A percentile compares a stretch with the other conserved stretches of the same genome.
phyloP scores from a whole-genome alignment of 2,329 filamentous ascomycete species.

The Triangularia setosa region DNA sequence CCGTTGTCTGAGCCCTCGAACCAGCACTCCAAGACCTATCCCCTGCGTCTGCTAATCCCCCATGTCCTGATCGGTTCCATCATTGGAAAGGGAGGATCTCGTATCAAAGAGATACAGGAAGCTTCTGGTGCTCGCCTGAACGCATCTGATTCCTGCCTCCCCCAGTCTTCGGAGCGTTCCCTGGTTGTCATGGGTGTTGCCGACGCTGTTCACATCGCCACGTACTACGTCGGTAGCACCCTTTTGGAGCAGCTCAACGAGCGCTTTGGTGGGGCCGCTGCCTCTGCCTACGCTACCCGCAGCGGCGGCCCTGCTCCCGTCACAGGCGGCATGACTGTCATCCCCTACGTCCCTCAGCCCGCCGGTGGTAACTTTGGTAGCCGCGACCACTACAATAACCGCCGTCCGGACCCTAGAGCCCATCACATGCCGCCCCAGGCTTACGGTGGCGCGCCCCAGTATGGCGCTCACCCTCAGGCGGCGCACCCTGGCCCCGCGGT shows the following conservation, averaged over 20 bases:
- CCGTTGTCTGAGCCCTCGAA: conserved; percentile 83
- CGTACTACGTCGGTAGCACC: conserved; percentile 98
- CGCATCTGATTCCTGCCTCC: conserved; percentile 90
- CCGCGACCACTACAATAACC: conserved; percentile 80
- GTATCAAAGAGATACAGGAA: conserved; percentile 98
- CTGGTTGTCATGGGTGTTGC: conserved; percentile 96
- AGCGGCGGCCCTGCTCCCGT: conserved; percentile 91
- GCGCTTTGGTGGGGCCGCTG: conserved; percentile 89
- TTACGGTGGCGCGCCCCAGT: conserved; percentile 64
- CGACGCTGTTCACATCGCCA: conserved; percentile 97
- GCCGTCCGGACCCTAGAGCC: conserved; percentile 65
- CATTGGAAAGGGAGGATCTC: conserved; percentile 92
- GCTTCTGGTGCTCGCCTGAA: conserved; percentile 94
- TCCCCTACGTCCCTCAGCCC: conserved; percentile 94
- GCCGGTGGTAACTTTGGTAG: conserved; percentile 90
- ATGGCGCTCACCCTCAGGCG: conserved; percentile 59
- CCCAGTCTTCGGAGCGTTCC: conserved; percentile 94
- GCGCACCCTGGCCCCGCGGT: conserved; percentile 61
- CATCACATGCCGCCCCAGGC: conserved; percentile 68
- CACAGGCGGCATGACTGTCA: conserved; percentile 96
- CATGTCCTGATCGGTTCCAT: conserved; percentile 98
- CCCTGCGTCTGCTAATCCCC: conserved; percentile 88
- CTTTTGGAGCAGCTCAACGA: conserved; percentile 95
- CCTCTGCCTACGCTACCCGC: conserved; percentile 95
- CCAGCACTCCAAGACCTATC: conserved; percentile 94